Conservation (phyloP, 1,284 basidiomycete genomes). For the Peniophora sp. region DNA sequence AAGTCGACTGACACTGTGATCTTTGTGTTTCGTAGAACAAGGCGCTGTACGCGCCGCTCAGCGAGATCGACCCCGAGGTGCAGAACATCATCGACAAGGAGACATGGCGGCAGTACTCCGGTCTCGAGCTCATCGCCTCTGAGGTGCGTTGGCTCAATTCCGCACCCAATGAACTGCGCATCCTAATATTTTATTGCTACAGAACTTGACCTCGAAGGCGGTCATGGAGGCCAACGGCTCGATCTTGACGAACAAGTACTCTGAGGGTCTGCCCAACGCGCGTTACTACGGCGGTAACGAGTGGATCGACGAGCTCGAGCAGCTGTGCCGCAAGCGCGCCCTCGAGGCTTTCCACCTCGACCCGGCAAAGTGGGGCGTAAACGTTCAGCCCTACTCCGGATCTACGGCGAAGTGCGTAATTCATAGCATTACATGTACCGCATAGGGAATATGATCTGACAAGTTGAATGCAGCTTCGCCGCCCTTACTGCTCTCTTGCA, state of each 20-base stretch:
- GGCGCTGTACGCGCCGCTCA: slow-evolving; percentile 79
- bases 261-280: slow-evolving; percentile 89
- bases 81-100: slow-evolving; percentile 98
- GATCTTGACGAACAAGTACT: slow-evolving; percentile 98
- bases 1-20: background rate
- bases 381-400: slow-evolving; percentile 98
- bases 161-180: slow-evolving; percentile 6
- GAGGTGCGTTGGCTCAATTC: slow-evolving; percentile 46
- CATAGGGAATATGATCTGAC: slow-evolving; percentile 24
- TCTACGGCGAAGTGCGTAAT: slow-evolving; percentile 41
- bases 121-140: slow-evolving; percentile 94
- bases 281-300: slow-evolving; percentile 98
- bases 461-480: slow-evolving; percentile 68
- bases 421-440: slow-evolving; percentile 47
- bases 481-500: slow-evolving; percentile 95
- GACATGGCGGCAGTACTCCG: slow-evolving; percentile 97
- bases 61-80: slow-evolving; percentile 90
- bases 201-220: slow-evolving; percentile 92
- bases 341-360: slow-evolving; percentile 96
- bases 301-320: slow-evolving; percentile 95
- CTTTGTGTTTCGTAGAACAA: slow-evolving; percentile 66
- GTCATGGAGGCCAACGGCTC: slow-evolving; percentile 99
- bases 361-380: slow-evolving; percentile 92
- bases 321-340: slow-evolving; percentile 92
- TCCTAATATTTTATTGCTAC: slow-evolving; percentile 8